phyloP scores from a whole-genome alignment of 345 rosid genomes.

The Populus deltoides region DNA sequence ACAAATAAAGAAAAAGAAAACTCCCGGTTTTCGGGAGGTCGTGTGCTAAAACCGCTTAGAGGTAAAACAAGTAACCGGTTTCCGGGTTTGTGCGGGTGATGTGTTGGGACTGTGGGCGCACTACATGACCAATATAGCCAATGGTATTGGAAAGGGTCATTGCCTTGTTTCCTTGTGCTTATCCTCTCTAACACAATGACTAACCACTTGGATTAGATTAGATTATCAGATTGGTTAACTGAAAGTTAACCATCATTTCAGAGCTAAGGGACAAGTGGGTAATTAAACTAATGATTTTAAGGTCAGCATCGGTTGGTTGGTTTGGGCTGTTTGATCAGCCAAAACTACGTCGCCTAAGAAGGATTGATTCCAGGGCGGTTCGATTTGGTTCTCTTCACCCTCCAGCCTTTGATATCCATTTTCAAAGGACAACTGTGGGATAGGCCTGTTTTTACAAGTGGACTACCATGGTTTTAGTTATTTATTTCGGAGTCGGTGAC shows the following conservation, averaged over 20 bases:
- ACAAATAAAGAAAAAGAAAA: background rate
- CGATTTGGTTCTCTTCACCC: too few species aligned
- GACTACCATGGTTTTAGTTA: too few species aligned
- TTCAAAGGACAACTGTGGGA: too few species aligned
- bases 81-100: constrained; percentile 26
- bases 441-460: too few species aligned
- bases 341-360: too few species aligned
- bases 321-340: background rate
- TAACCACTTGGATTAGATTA: background rate
- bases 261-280: too few species aligned
- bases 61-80: constrained; percentile 41
- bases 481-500: too few species aligned
- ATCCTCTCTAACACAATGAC: constrained; percentile 11
- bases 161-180: constrained; percentile 18
- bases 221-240: background rate
- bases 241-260: background rate
- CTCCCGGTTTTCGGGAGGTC: constrained; percentile 77
- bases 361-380: too few species aligned
- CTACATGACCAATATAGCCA: constrained; percentile 25
- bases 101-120: constrained; percentile 47
- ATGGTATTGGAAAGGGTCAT: constrained; percentile 30
- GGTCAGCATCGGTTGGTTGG: background rate
- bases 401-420: too few species aligned
- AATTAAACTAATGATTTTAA: background rate
- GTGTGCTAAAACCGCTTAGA: constrained; percentile 33